Evolutionary conservation across 2,329 filamentous ascomycete species (phyloP), one percentile per base, ranked within the genome.

Genomic region (Apiospora saccharicola): DNA sequence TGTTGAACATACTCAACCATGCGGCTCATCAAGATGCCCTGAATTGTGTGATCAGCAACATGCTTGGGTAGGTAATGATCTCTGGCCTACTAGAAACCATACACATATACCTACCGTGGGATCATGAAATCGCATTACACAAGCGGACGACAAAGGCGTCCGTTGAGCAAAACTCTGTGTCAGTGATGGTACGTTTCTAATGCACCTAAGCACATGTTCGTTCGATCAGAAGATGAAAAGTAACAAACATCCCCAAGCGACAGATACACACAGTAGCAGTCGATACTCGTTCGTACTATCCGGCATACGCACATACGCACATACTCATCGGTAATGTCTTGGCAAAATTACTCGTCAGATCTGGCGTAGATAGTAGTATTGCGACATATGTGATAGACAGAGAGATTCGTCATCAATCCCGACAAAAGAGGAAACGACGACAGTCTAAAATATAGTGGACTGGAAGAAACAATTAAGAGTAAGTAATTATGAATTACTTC

Each of bases 331-430:
- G 12, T n/a, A n/a, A 37, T n/a, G 22, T 41, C 57, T 37, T 41
- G 57, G 57, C 57, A 64, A 34, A 34, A 14, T n/a, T 64, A 64
- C 57, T 41, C n/a, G 57, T 64, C 57, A 64, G 57, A 64, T 64
- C 34, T n/a, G 22, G 57, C 57, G 34, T n/a, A 41, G 57, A 64
- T 41, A 37, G 41, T n/a, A n/a, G 16, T 34, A 41, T 14, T 64
- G 13, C 19, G 10, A 41, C 4, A 13, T 41, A n/a, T 64, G 57
- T 64, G 57, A 64, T 19, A 64, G 57, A n/a, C 41, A 41, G 22
- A 64, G 34, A 64, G 19, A 30, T n/a, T 61, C 30, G 53, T 34
- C 51, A 57, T 61, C 53, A 61, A 61, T 34, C 53, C 22, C 53
- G 8, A 12, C 13, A 14, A 34, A 61, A 34, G 14, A 57, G 16